phyloP scores from a whole-genome alignment of 495 filamentous ascomycete species.

The Cetradonia linearis region DNA sequence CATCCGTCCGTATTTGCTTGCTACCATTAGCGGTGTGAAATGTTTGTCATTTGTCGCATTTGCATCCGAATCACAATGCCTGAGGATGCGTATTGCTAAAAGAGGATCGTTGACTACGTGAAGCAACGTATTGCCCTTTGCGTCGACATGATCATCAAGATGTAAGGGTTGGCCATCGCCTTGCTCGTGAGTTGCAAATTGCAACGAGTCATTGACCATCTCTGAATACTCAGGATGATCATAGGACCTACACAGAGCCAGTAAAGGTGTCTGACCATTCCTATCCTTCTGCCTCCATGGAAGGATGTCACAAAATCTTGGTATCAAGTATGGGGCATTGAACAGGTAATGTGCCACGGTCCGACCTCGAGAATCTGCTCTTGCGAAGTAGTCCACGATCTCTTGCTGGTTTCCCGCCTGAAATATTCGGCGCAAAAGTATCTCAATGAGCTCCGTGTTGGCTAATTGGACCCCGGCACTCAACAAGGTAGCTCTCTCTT shows the following conservation, averaged over 20 bases:
- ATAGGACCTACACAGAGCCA: slow-evolving; percentile 89
- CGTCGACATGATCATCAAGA: slow-evolving; percentile 85
- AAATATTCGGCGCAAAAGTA: slow-evolving; percentile 59
- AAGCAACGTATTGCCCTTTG: slow-evolving; percentile 83
- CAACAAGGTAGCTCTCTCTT: slow-evolving; percentile 78
- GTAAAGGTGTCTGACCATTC: slow-evolving; percentile 92
- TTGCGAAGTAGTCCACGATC: slow-evolving; percentile 54
- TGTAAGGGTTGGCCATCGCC: slow-evolving; percentile 70
- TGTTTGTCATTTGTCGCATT: slow-evolving; percentile 94
- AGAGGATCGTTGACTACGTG: slow-evolving; percentile 85
- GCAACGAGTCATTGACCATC: slow-evolving; percentile 76
- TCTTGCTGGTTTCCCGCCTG: slow-evolving; percentile 40
- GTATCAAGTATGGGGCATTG: slow-evolving; percentile 72
- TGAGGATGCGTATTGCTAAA: slow-evolving; percentile 62
- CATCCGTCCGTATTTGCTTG: slow-evolving; percentile 95
- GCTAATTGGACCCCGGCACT: slow-evolving; percentile 90
- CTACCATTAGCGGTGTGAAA: slow-evolving; percentile 95
- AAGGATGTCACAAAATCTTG: slow-evolving; percentile 59
- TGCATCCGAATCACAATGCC: slow-evolving; percentile 79
- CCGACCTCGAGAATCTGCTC: slow-evolving; percentile 73
- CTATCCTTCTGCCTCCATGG: slow-evolving; percentile 89
- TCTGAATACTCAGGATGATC: slow-evolving; percentile 76
- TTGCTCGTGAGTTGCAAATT: slow-evolving; percentile 63
- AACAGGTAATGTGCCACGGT: slow-evolving; percentile 95
- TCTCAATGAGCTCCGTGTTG: slow-evolving; percentile 61